These are phyloP conservation scores for Kurtzmaniella quercitrusa DNA, from an alignment of 1,139 yeast genomes.

Conservation along the genomic window DNA sequence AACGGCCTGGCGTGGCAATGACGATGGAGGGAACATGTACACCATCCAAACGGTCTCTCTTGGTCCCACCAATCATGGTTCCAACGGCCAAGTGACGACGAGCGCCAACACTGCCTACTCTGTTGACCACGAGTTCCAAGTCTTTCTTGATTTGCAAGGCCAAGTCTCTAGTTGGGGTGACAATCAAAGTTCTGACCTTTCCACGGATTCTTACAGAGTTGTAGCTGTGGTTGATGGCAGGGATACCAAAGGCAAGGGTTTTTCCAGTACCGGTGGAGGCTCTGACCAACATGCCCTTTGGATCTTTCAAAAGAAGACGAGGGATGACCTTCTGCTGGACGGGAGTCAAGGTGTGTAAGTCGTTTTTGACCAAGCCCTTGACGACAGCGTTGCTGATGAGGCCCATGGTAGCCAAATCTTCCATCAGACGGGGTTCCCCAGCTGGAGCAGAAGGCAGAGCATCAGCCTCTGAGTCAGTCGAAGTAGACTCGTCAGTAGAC, in stretches of 20 bases:
- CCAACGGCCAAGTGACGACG: constrained; percentile 16
- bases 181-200: constrained; percentile 55
- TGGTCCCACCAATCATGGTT: constrained; percentile 39
- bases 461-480: not conserved
- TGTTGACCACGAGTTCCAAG: constrained; percentile 37
- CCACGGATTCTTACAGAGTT: constrained; percentile 24
- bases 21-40: constrained; percentile 43
- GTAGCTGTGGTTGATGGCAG: constrained; percentile 51
- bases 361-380: not conserved
- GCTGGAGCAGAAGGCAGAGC: not conserved
- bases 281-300: constrained; percentile 69
- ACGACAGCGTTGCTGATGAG: not conserved
- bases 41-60: constrained; percentile 14
- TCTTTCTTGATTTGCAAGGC: constrained; percentile 82
- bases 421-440: not conserved
- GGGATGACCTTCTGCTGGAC: constrained; percentile 74
- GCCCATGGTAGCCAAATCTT: not conserved
- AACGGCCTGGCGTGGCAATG: constrained; percentile 90
- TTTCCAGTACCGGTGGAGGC: constrained; percentile 97
- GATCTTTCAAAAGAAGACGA: constrained; percentile 58
- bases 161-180: constrained; percentile 90
- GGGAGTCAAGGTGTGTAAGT: constrained; percentile 50
- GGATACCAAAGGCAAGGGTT: constrained; percentile 83
- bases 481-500: not conserved
- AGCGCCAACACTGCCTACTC: constrained; percentile 13